phyloP scores from a whole-genome alignment of 2,329 filamentous ascomycete genomes.

The Colletotrichum sp. region DNA sequence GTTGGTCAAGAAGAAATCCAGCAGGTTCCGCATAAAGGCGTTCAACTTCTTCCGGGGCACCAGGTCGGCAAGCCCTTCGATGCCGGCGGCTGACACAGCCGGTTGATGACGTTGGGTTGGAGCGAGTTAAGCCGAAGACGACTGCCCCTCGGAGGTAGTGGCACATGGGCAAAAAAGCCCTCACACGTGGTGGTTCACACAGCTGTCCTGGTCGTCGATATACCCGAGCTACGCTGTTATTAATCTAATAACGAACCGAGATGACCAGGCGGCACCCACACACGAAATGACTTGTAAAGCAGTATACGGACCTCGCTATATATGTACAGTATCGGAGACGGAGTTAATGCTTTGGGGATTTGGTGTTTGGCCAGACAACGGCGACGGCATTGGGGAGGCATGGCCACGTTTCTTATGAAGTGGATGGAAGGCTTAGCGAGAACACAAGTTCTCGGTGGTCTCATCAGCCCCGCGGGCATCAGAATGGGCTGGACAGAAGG shows the following conservation, averaged over 20 bases:
- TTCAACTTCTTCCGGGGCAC: conserved; percentile 62
- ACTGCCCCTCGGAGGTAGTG: neutral
- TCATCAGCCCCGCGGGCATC: neutral
- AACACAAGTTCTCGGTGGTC: neutral
- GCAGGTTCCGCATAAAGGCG: conserved; percentile 68
- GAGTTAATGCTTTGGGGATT: conserved; percentile 18
- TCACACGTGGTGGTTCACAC: neutral
- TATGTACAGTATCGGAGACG: conserved; percentile 21
- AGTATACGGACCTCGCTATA: conserved; percentile 17
- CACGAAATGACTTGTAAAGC: conserved; percentile 14
- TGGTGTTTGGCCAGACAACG: neutral
- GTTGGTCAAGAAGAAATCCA: conserved; percentile 65
- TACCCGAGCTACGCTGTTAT: conserved; percentile 9
- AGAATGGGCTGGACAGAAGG: conserved; percentile 1
- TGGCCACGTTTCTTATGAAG: neutral
- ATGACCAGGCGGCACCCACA: neutral
- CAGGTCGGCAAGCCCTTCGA: conserved; percentile 41
- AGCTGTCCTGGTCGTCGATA: conserved; percentile 9
- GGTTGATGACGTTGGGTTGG: conserved; percentile 19
- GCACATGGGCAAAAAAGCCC: neutral
- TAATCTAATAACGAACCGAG: conserved; percentile 8
- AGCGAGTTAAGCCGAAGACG: neutral
- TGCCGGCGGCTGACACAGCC: conserved; percentile 32
- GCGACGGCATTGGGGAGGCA: neutral
- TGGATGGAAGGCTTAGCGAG: neutral